Conservation (phyloP, 2,329 filamentous ascomycete genomes). For the Calcarisporium arbuscula region DNA sequence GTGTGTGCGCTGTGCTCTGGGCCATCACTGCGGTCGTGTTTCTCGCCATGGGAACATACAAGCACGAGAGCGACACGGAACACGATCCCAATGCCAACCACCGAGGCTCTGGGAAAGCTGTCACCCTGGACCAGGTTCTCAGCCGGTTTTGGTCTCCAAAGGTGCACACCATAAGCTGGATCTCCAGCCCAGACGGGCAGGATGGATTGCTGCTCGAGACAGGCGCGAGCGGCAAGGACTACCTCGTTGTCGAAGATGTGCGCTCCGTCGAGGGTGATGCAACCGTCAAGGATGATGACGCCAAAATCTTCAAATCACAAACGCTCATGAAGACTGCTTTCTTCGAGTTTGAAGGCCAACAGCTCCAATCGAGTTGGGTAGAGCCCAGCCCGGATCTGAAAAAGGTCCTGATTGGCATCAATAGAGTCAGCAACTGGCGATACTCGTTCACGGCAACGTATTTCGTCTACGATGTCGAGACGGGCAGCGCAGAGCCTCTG, state of each 20-base stretch:
- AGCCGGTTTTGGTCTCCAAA: slow-evolving; percentile 58
- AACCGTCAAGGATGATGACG: slow-evolving; percentile 19
- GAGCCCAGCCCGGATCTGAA: slow-evolving; percentile 79
- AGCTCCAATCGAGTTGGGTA: slow-evolving; percentile 52
- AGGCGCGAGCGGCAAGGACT: slow-evolving; percentile 59
- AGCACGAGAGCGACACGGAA: slow-evolving; percentile 53
- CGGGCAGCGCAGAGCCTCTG: slow-evolving; percentile 70
- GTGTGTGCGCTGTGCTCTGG: slow-evolving; percentile 62
- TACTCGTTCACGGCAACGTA: slow-evolving; percentile 83
- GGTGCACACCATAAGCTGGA: slow-evolving; percentile 67
- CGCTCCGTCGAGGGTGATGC: slow-evolving; percentile 35
- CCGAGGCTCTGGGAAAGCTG: slow-evolving; percentile 61
- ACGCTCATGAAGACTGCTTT: slow-evolving; percentile 66
- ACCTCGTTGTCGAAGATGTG: slow-evolving; percentile 82
- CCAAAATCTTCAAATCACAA: slow-evolving; percentile 42
- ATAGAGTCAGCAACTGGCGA: slow-evolving; percentile 72
- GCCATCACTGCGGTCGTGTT: slow-evolving; percentile 61
- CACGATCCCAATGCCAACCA: slow-evolving; percentile 63
- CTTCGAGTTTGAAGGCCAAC: slow-evolving; percentile 54
- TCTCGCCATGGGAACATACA: slow-evolving; percentile 58
- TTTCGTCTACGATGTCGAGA: slow-evolving; percentile 86
- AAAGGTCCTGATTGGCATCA: slow-evolving; percentile 76
- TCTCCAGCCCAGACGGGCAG: slow-evolving; percentile 64
- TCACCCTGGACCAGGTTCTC: slow-evolving; percentile 68
- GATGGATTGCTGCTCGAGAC: slow-evolving; percentile 82